Percentiles rank a stretch among this genome's conserved stretches.
Conservation (phyloP, 2,329 filamentous ascomycete species). For the Aspergillus oerlinghausenensis region DNA sequence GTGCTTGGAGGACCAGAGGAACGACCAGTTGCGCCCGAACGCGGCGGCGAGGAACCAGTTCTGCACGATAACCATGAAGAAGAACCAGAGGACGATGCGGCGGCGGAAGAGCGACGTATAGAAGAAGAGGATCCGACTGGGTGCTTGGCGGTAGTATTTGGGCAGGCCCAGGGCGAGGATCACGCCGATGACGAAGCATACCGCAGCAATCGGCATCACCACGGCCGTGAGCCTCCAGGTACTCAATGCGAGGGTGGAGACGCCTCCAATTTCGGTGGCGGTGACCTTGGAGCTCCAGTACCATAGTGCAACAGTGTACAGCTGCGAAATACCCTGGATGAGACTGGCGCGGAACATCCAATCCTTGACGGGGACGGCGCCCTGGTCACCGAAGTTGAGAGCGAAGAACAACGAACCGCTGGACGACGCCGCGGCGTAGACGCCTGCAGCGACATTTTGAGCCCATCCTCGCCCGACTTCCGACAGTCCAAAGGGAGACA, state of each 20-base stretch:
- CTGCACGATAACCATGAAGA: constrained; percentile 58
- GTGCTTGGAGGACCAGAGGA: constrained; percentile 54
- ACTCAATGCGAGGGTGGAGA: background rate
- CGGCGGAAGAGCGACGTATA: constrained; percentile 57
- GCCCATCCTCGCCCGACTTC: constrained; percentile 45
- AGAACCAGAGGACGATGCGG: constrained; percentile 63
- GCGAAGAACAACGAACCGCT: constrained; percentile 62
- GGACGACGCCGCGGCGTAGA: constrained; percentile 59
- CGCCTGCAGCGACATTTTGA: constrained; percentile 55
- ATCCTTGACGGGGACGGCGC: constrained; percentile 56
- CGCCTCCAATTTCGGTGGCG: constrained; percentile 17
- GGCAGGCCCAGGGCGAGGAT: constrained; percentile 57
- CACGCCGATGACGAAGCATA: constrained; percentile 53
- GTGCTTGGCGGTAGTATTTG: constrained; percentile 60
- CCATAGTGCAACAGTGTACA: constrained; percentile 61
- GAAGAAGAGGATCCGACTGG: constrained; percentile 60
- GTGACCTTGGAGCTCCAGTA: constrained; percentile 59
- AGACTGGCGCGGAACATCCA: constrained; percentile 64
- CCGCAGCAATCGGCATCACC: constrained; percentile 51
- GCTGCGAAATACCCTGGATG: constrained; percentile 62
- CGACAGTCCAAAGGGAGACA: constrained; percentile 49
- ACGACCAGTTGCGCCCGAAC: constrained; percentile 60
- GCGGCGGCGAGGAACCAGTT: constrained; percentile 63
- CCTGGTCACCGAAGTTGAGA: constrained; percentile 62
- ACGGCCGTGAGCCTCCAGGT: constrained; percentile 42